Evolutionary conservation across 495 filamentous ascomycete genomes (phyloP), one percentile per base, ranked within the genome.

Genomic region (Penicillium subrubescens): DNA sequence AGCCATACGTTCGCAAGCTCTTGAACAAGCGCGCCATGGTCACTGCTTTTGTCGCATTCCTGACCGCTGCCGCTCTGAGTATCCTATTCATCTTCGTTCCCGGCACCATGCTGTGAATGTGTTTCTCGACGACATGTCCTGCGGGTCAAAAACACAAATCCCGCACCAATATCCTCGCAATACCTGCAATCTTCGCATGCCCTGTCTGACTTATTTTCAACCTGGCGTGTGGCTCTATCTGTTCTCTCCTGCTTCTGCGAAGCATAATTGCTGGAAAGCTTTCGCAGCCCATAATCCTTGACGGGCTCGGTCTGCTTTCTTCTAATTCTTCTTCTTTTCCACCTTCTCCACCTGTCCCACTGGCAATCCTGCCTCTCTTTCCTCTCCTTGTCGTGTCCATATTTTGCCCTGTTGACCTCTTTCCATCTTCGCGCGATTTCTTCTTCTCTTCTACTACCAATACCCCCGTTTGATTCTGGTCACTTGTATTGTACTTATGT

Each of bases 71-170:
- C 7, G 89, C 88, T 41, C 75, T 96, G 10, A 90, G 88, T 62
- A 83, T 92, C 44, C 79, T 97, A 35, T 98, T 97, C 80, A 91
- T 96, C 60, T 89, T 99, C 57, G 95, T 99, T 3, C 95, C 95
- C 0, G 94, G 95, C 21, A 93, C 92, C 60, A 84, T 91, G 67
- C 82, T 99, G 59, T 97, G 78, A 83, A 44, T 27, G n/a, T 25
- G 39, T 25, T 57, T 39, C 35, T 17, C 52, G 12, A 33, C 52
- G 1, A 27, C 8, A 5, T 10, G 8, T 56, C 15, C 12, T 15
- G 52, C 31, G 52, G 37, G 5, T 7, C 12, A 25, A 35, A 56
- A 12, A 6, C n/a, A 7, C 10, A 37, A 25, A 21, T 21, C 12
- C 10, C 17, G 1, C 17, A 14, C n/a, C 4, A 21, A 19, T 14